A percentile compares a stretch with the other conserved stretches of the same genome.
Evolutionary conservation across 352 stramenopile genomes (phyloP).

Genomic region (Phytopythium delawarense): DNA sequence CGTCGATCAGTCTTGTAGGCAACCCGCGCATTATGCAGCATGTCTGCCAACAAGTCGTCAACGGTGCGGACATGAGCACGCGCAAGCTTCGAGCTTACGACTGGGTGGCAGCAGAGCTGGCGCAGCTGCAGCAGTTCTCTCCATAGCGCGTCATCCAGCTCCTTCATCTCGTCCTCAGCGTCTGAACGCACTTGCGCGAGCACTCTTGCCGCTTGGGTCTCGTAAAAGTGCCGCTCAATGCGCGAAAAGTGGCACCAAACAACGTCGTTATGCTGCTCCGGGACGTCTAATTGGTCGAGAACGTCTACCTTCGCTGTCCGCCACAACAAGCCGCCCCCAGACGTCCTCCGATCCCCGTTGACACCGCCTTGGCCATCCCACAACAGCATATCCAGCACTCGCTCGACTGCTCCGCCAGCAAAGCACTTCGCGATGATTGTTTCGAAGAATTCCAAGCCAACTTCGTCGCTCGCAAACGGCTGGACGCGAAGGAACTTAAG

Average conservation of each 20-base stretch:
- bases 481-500: constrained; percentile 62
- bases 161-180: constrained; percentile 8
- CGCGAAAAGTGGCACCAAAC: constrained; percentile 69
- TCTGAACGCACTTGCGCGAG: not conserved
- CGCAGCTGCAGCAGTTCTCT: constrained; percentile 74
- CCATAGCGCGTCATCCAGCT: constrained; percentile 43
- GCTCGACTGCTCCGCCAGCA: constrained; percentile 26
- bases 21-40: constrained; percentile 12
- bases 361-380: constrained; percentile 17
- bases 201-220: constrained; percentile 9
- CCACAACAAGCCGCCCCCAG: constrained; percentile 53
- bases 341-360: not conserved
- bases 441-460: not conserved
- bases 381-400: constrained; percentile 44
- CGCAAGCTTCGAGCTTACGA: not conserved
- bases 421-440: not conserved
- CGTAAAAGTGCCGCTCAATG: constrained; percentile 76
- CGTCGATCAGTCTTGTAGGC: not conserved
- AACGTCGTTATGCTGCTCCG: constrained; percentile 42
- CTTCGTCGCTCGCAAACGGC: constrained; percentile 8
- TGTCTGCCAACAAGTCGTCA: constrained; percentile 13
- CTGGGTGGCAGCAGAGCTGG: constrained; percentile 90
- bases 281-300: constrained; percentile 12
- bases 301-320: constrained; percentile 72
- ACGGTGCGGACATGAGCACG: constrained; percentile 50